Percentiles rank a stretch among this genome's conserved stretches.
Conservation (phyloP, 2,329 filamentous ascomycete species). For the Pseudopithomyces maydicus region DNA sequence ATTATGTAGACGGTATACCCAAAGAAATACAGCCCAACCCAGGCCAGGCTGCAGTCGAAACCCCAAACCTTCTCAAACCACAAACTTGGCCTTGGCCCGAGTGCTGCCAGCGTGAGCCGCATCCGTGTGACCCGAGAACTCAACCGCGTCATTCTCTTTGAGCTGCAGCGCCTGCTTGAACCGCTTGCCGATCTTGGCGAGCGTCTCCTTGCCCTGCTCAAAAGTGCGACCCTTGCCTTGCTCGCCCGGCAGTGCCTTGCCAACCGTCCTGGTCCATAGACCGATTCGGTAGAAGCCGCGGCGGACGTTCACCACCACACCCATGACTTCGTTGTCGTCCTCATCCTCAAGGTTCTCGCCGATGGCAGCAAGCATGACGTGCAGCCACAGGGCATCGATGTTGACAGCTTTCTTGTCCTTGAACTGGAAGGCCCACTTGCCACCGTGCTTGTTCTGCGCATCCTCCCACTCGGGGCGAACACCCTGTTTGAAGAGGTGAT, state of each 20-base stretch:
- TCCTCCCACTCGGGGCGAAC: constrained; percentile 99
- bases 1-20: constrained; percentile 11
- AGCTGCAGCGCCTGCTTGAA: constrained; percentile 94
- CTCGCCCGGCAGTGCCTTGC: constrained; percentile 77
- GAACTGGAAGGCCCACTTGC: constrained; percentile 98
- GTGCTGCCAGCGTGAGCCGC: constrained; percentile 91
- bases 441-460: constrained; percentile 96
- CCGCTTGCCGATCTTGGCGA: constrained; percentile 80
- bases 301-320: constrained; percentile 97
- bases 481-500: constrained; percentile 98
- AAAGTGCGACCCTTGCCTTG: constrained; percentile 76
- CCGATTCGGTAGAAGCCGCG: constrained; percentile 98
- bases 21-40: constrained; percentile 8
- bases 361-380: constrained; percentile 95
- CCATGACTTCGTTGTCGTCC: constrained; percentile 96
- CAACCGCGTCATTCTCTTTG: constrained; percentile 75
- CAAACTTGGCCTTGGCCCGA: constrained; percentile 92
- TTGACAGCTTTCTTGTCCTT: constrained; percentile 92
- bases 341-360: constrained; percentile 97
- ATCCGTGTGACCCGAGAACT: constrained; percentile 97
- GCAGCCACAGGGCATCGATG: constrained; percentile 94
- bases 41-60: constrained; percentile 10
- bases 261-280: constrained; percentile 94
- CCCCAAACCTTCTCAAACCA: constrained; percentile 61
- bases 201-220: constrained; percentile 84